Percentiles rank a stretch among this genome's conserved stretches.
Conservation (phyloP, 1,284 basidiomycete genomes). For the Trichosporon inkin region DNA sequence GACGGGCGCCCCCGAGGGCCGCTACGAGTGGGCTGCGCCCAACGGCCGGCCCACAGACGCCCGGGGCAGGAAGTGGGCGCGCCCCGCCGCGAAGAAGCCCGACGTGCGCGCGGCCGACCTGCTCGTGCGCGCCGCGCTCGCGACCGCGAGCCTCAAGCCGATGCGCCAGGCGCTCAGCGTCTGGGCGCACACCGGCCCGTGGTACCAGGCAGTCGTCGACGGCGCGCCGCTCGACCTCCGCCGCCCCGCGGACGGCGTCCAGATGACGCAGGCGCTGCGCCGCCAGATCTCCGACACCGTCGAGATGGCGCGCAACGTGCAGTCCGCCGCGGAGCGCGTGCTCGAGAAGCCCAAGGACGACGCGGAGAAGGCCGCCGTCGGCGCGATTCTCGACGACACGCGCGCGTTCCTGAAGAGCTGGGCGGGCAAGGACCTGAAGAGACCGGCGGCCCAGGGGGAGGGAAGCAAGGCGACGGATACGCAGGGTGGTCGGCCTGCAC, state of each 20-base stretch:
- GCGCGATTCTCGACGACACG: background rate
- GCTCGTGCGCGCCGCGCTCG: constrained; percentile 32
- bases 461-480: too few species aligned
- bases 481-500: too few species aligned
- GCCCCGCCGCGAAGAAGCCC: constrained; percentile 12
- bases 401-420: background rate
- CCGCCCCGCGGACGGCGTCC: background rate
- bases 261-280: background rate
- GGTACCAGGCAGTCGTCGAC: too few species aligned
- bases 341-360: background rate
- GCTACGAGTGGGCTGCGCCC: constrained; percentile 19
- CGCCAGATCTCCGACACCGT: background rate
- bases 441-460: too few species aligned
- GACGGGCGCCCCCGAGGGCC: background rate
- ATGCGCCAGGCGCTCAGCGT: constrained; percentile 23
- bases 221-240: background rate
- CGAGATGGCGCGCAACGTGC: constrained; percentile 13
- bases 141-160: constrained; percentile 18
- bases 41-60: constrained; percentile 24
- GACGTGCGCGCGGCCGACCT: constrained; percentile 25
- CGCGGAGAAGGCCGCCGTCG: background rate
- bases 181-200: background rate
- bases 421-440: too few species aligned
- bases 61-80: constrained; percentile 21
- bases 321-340: constrained; percentile 6